phyloP scores from a whole-genome alignment of 2,329 filamentous ascomycete species.

The Diaporthe aspalathi region DNA sequence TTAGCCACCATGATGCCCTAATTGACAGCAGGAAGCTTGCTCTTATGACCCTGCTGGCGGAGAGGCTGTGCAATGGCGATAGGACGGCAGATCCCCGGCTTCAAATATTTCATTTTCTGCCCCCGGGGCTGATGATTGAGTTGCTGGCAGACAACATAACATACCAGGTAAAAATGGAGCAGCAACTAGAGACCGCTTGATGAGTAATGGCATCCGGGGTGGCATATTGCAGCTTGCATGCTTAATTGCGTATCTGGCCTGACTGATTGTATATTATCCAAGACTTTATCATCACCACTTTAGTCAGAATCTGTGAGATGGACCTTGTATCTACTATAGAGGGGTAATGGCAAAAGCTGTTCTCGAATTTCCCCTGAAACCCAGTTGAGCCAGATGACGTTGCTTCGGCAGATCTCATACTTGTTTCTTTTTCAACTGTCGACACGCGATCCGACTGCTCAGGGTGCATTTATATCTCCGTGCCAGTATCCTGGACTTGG shows the following conservation, averaged over 20 bases:
- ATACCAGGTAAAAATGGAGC: not conserved
- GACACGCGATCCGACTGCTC: not conserved
- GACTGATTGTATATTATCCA: not conserved
- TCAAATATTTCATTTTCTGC: not conserved
- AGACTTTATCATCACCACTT: not conserved
- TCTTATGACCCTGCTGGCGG: not conserved
- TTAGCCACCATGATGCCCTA: not conserved
- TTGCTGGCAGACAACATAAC: constrained; percentile 2
- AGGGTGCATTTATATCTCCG: not conserved
- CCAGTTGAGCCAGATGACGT: not conserved
- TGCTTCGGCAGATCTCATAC: not conserved
- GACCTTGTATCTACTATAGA: constrained; percentile 4
- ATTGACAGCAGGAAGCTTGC: constrained; percentile 2
- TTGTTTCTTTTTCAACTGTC: constrained; percentile 4
- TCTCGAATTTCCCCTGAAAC: not conserved
- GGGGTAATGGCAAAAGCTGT: not conserved
- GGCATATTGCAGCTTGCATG: not conserved
- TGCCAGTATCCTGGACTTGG: not conserved
- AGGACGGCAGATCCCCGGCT: not conserved
- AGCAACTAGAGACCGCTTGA: not conserved
- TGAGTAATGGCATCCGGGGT: too few species aligned
- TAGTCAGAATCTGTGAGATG: constrained; percentile 6
- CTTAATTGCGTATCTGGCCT: not conserved
- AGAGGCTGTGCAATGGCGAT: not conserved
- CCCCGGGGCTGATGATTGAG: not conserved